These are phyloP conservation scores for Lecanicillium sp. DNA, from an alignment of 2,329 filamentous ascomycete genomes.

Conservation along the genomic window DNA sequence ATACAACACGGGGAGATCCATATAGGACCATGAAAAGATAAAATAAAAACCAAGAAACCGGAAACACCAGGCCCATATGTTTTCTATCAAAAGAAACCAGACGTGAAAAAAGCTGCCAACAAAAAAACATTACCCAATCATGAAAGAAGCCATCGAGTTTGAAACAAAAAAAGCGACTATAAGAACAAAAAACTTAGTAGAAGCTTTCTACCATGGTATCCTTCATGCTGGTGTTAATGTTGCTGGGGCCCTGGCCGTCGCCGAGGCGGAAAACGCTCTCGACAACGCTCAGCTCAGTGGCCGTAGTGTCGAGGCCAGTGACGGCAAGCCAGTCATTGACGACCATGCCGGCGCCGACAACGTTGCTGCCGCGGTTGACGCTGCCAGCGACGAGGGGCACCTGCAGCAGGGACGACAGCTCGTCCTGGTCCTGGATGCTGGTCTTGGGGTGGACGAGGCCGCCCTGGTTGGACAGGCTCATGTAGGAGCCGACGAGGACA, in stretches of 20 bases:
- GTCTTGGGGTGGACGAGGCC: constrained; percentile 98
- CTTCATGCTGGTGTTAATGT: constrained; percentile 80
- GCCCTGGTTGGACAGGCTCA: constrained; percentile 91
- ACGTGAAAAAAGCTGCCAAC: constrained; percentile 1
- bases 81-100: constrained; percentile 1
- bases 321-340: constrained; percentile 88
- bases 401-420: constrained; percentile 86
- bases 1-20: too few species aligned
- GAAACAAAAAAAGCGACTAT: constrained; percentile 11
- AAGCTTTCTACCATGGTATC: constrained; percentile 99
- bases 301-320: constrained; percentile 87
- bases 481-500: constrained; percentile 92
- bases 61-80: constrained; percentile 7
- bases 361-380: constrained; percentile 86
- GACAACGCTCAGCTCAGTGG: constrained; percentile 93
- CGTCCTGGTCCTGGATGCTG: constrained; percentile 94
- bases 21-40: too few species aligned
- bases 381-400: constrained; percentile 91
- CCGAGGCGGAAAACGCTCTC: constrained; percentile 94
- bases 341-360: constrained; percentile 69
- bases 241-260: constrained; percentile 72
- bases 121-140: constrained; percentile 4
- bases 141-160: constrained; percentile 6
- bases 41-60: too few species aligned
- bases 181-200: constrained; percentile 55